Base-by-base conservation (phyloP, 2,329 filamentous ascomycete species). In the Ophiocordyceps polyrhachis-furcata region DNA sequence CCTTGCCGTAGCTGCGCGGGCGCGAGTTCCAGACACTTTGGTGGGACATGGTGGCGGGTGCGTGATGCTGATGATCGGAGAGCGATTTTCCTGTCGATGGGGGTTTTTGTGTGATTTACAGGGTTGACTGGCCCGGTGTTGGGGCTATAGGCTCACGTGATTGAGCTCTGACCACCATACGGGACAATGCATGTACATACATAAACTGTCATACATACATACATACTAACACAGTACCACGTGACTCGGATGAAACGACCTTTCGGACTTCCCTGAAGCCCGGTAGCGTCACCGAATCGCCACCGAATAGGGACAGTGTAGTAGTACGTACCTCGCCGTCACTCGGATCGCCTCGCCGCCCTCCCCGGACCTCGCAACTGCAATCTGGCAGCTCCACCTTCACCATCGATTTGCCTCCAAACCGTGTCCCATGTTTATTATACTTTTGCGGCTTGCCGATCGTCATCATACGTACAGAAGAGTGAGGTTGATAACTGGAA, bases 1-100 rank as follows among this genome's bases (percentile, higher is more conserved):
- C 89, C 81, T 95, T 95, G 76, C 89, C 89, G 79, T 93, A 94
- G 68, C 70, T 86, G 71, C 88, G 83, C 65, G 91, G 91, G 69
- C 91, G 88, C 64, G 87, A 94, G 81, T 93, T 94, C 88, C 89
- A 98, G 73, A 96, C 87, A 65, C 83, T 87, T 76, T 96, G 89
- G 87, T 75, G 74, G 71, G 70, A 74, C 73, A 74, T 76, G 58
- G 61, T 74, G 63, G 62, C 64, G 62, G 25, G 58, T 59, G 51
- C 55, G 62, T 38, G 43, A 23, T 44, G 48, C 46, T 46, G 52
- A 53, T 53, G 51, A 55, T 19, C 52, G 53, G 51, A 54, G 53
- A 52, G 55, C n/a, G 52, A 53, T 58, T 56, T 61, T 62, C 57
- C 55, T 53, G 55, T 56, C 51, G 51, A 54, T 54, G 47, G 56